Evolutionary conservation across 2,329 filamentous ascomycete genomes (phyloP), one percentile per base, ranked within the genome.

Genomic region (Chaetomium sp.): DNA sequence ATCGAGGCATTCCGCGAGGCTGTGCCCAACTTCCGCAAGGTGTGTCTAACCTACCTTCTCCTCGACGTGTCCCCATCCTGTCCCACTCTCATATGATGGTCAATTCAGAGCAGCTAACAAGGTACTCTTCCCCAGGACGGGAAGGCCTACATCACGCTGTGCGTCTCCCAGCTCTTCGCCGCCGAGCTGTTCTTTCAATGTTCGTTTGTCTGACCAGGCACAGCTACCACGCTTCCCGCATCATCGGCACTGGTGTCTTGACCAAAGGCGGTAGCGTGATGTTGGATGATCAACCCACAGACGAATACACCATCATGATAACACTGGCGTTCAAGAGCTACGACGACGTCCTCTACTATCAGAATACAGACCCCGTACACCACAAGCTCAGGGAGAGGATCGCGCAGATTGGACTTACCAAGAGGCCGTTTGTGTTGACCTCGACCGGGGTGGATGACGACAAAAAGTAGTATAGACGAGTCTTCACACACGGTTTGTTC

Each of bases 121-220:
- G 12, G 1, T 50, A 23, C 21, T n/a, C 38, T 33, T 13, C n/a
- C 21, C 23, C 56, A 92, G 90, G 83, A 90, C 71, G 89, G 87
- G 67, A 87, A 90, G 74, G 87, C 87, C 1, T 92, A 92, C 75
- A 90, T 92, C 69, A 76, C 87, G 53, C 80, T 81, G 69, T 69
- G 35, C 9, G 60, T 55, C 2, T 29, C 31, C 38, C 6, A 49
- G 29, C 9, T 8, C 50, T 13, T 12, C 19, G 16, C 38, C 13
- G 3, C 38, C 16, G n/a, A 19, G 4, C 38, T 42, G 16, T 42
- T 42, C 16, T 42, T 10, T 42, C 25, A 13, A 7, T 16, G 38
- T n/a, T 42, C 38, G 16, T 9, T n/a, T 31, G 23, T 9, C 54
- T 35, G 19, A 53, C 59, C 21, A 7, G 12, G 21, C 35, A 53